Evolutionary conservation across 345 rosid genomes (phyloP), one percentile per base, ranked within the genome.

Genomic region (Pistacia atlantica): DNA sequence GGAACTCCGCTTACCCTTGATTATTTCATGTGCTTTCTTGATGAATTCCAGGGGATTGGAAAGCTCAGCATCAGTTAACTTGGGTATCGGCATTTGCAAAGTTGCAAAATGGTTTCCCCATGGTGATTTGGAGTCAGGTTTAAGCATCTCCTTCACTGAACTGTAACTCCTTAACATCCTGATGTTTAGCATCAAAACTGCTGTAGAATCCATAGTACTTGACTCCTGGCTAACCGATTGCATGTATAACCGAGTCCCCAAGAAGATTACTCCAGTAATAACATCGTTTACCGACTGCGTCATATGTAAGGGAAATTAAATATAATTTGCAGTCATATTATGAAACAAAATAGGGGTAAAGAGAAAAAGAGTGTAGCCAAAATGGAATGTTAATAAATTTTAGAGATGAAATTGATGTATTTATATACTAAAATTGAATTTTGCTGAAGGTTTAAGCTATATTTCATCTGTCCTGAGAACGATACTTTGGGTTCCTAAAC

Each of bases 71-170:
- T 78, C 49, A 0, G 55, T 61, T 37, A 79, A 35, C 20, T 76
- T 51, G 8, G 82, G 85, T 28, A 82, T 0, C 10, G 78, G 49
- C 18, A 79, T 57, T 35, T 79, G 85, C 67, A 87, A 54, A 73
- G 81, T 83, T 1, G 81, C 81, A 49, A 84, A 82, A 8, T 72
- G 69, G 62, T 87, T 87, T 1, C 90, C 90, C 90, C 86, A 86
- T 0, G 81, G 79, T 1, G 86, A 42, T 28, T 80, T 17, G 11
- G 75, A 7, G 25, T 66, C 72, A n/a, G 84, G 79, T 59, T 63
- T 76, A 11, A 80, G 62, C 89, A 86, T 86, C 12, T 86, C 89
- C 55, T 66, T 22, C 12, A 84, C 75, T 2, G 87, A 75, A 18
- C 46, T 77, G 78, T 80, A 82, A 7, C 81, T 79, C 16, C 74